Evolutionary conservation across 805 yeast genomes (phyloP).

Genomic region (Wickerhamomyces bovis): DNA sequence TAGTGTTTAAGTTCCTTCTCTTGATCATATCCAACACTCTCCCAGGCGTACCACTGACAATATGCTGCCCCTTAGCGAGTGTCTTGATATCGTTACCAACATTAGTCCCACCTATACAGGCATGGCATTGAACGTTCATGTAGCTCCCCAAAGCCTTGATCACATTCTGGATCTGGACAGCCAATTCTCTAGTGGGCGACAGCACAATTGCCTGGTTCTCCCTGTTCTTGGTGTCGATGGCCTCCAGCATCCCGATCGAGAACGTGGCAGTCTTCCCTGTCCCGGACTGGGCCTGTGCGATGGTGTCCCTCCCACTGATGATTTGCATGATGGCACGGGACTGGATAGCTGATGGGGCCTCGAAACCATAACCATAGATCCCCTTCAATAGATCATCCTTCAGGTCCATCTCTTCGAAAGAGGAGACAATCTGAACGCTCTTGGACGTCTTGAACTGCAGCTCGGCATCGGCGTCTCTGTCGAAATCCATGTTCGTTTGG

Average conservation of each 20-base stretch:
- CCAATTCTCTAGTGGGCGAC: conserved; percentile 96
- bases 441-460: conserved; percentile 59
- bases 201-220: conserved; percentile 85
- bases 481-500: conserved; percentile 44
- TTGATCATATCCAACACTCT: conserved; percentile 88
- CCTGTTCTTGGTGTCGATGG: conserved; percentile 63
- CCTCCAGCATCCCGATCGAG: conserved; percentile 88
- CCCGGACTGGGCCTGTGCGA: conserved; percentile 99
- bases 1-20: conserved; percentile 67
- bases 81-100: conserved; percentile 76
- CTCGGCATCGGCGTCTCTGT: conserved; percentile 52
- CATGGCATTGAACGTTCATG: conserved; percentile 80
- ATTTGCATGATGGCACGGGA: conserved; percentile 95
- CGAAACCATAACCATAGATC: conserved; percentile 88
- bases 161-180: conserved; percentile 87
- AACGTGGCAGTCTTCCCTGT: conserved; percentile 99
- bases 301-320: conserved; percentile 88
- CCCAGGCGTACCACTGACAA: conserved; percentile 97
- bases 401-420: conserved; percentile 75
- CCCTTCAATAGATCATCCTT: conserved; percentile 58
- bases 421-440: conserved; percentile 43
- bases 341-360: conserved; percentile 95
- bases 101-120: conserved; percentile 91
- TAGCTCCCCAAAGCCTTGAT: conserved; percentile 81
- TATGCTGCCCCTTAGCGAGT: conserved; percentile 75